A percentile compares a stretch with the other conserved stretches of the same genome.
Evolutionary conservation across 257 asterid genomes (phyloP).

Genomic region (Ajuga chamaepitys): DNA sequence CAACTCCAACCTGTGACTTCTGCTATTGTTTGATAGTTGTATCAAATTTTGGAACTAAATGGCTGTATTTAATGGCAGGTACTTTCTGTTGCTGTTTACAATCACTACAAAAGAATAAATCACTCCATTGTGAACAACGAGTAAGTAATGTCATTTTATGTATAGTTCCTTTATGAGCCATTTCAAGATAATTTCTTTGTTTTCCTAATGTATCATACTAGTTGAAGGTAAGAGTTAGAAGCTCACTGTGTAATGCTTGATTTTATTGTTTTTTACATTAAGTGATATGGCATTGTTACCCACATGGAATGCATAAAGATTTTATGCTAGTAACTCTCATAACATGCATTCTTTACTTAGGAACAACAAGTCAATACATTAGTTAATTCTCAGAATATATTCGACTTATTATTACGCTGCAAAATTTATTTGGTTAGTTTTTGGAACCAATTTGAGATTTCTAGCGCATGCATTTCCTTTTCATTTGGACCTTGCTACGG

Average conservation of each 20-base stretch:
- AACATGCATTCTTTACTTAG: neutral
- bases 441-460: neutral
- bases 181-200: neutral
- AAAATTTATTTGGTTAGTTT: neutral
- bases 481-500: neutral
- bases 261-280: neutral
- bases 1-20: neutral
- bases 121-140: conserved; percentile 37
- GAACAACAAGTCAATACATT: neutral
- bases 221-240: neutral
- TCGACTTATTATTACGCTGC: neutral
- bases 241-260: neutral
- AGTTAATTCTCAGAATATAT: neutral
- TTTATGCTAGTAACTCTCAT: neutral
- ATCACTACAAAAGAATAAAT: conserved; percentile 80
- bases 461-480: neutral
- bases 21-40: neutral
- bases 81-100: conserved; percentile 90
- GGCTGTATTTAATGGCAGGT: conserved; percentile 46
- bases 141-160: conserved; percentile 38
- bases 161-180: neutral
- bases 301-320: neutral
- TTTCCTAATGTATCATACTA: neutral
- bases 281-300: neutral
- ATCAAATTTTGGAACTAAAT: conserved; percentile 7